Evolutionary conservation across 495 filamentous ascomycete species (phyloP).

Genomic region (Penicillium lagena): DNA sequence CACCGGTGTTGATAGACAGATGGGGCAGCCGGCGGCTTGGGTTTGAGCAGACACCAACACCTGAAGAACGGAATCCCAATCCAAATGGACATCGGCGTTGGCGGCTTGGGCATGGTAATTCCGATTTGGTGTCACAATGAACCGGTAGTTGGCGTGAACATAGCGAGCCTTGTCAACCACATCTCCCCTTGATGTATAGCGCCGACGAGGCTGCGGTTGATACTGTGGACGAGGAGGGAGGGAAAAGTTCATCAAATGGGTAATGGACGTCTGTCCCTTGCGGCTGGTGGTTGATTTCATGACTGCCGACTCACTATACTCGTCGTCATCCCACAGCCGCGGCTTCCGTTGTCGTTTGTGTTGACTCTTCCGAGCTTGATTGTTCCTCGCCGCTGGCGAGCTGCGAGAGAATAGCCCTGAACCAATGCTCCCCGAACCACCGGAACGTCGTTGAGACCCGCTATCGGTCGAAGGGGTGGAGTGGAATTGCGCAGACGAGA

Average conservation of each 20-base stretch:
- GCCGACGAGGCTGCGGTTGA: constrained; percentile 50
- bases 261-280: constrained; percentile 92
- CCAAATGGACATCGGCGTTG: constrained; percentile 84
- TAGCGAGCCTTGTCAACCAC: constrained; percentile 89
- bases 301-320: constrained; percentile 73
- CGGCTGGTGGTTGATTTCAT: constrained; percentile 80
- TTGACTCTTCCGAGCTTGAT: constrained; percentile 66
- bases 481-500: constrained; percentile 34
- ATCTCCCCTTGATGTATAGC: constrained; percentile 77
- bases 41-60: constrained; percentile 86
- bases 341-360: constrained; percentile 58
- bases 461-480: constrained; percentile 27
- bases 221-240: constrained; percentile 70
- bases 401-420: constrained; percentile 51
- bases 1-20: constrained; percentile 84
- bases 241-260: constrained; percentile 89
- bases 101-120: constrained; percentile 73
- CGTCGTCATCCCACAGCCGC: constrained; percentile 65
- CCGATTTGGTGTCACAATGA: constrained; percentile 79
- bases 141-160: constrained; percentile 95
- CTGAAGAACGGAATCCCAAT: constrained; percentile 87
- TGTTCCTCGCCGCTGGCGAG: constrained; percentile 55
- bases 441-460: constrained; percentile 55
- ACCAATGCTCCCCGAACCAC: constrained; percentile 58
- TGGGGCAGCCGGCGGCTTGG: constrained; percentile 82